Base-by-base conservation (phyloP, 345 rosid genomes). In the Citrus trifoliata region DNA sequence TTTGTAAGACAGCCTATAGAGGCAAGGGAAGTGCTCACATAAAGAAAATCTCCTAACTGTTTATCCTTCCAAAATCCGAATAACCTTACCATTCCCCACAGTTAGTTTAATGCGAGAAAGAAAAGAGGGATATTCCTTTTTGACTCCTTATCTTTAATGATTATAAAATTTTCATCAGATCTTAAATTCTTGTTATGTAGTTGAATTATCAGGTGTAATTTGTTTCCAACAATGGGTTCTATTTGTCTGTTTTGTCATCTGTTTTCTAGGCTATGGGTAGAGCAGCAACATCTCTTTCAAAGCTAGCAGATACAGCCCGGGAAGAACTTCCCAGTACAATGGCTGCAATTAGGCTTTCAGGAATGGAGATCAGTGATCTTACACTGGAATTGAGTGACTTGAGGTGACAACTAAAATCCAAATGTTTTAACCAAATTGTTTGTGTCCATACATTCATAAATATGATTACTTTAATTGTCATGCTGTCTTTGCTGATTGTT, bases 301-400 rank as follows among this genome's bases (percentile, higher is more conserved):
- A 93, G 88, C 83, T 97, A 72, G 98, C 98, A 6, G 98, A 93
- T 82, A 84, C 91, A n/a, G 98, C 98, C 69, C 90, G 96, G 25
- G 92, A 90, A 83, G 98, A 97, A 82, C 93, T 94, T 55, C 99
- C 98, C 4, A 85, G 96, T 83, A 97, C 98, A 25, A 92, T 97
- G 92, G 97, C 94, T 64, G 97, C 97, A 22, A 86, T 94, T 38
- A 90, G 98, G 89, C 95, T 97, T 67, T 97, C 98, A 2, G 95
- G 98, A 80, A 92, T 97, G 99, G 99, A 97, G 83, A 90, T 97
- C 78, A 97, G 98, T 64, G 99, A 93, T 86, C 98, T 97, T 56
- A 97, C 98, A 1, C 88, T 94, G 76, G 98, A 97, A 84, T 72
- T 97, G 67, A 92, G 92, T 66, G 98, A 94, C 78, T 88, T 94